Conservation (phyloP, 2,329 filamentous ascomycete genomes). For the Cercospora sp. region DNA sequence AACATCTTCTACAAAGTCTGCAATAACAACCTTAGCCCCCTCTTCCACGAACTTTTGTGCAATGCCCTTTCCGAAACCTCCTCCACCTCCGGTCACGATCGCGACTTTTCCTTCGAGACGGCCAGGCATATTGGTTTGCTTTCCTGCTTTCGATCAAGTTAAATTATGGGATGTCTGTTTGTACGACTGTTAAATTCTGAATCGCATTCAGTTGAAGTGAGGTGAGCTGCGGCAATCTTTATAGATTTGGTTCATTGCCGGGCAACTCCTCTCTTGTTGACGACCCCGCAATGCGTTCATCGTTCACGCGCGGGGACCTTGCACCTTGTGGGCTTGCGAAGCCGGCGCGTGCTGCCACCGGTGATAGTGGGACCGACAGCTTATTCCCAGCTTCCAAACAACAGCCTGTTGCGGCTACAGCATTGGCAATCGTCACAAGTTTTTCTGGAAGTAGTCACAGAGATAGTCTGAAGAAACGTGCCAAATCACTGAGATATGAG, state of each 20-base stretch:
- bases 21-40: constrained; percentile 62
- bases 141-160: background rate
- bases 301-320: constrained; percentile 4
- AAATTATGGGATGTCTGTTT: background rate
- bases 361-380: constrained; percentile 4
- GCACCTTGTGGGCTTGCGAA: constrained; percentile 6
- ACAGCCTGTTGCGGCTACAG: background rate
- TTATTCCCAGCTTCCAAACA: constrained; percentile 5
- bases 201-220: background rate
- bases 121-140: constrained; percentile 17
- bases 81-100: constrained; percentile 60
- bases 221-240: constrained; percentile 1
- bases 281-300: constrained; percentile 14
- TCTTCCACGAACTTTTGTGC: constrained; percentile 60
- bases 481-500: background rate
- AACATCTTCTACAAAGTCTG: constrained; percentile 58
- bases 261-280: constrained; percentile 4
- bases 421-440: background rate
- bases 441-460: too few species aligned
- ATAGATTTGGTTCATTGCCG: background rate
- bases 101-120: constrained; percentile 35
- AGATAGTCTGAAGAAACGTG: too few species aligned
- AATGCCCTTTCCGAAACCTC: constrained; percentile 65
- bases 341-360: background rate
- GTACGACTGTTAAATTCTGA: background rate